Evolutionary conservation across 768 basidiomycete species (phyloP).

Genomic region (Neoboletus magnificus): DNA sequence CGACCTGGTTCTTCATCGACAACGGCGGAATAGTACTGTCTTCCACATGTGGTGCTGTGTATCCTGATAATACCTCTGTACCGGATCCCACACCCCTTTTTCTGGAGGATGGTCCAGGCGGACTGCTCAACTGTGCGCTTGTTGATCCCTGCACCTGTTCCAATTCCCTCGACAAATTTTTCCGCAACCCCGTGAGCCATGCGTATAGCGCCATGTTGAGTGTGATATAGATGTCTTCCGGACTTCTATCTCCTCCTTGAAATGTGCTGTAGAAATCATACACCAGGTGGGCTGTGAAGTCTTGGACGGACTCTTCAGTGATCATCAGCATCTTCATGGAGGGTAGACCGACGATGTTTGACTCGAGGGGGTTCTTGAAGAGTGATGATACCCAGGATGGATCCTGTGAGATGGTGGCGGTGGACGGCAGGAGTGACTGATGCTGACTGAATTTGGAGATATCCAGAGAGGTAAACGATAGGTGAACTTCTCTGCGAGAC

Average conservation of each 20-base stretch:
- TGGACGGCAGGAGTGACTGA: slow-evolving; percentile 44
- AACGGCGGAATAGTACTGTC: not conserved
- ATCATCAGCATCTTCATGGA: slow-evolving; percentile 81
- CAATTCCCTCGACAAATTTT: slow-evolving; percentile 73
- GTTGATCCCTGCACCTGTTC: slow-evolving; percentile 63
- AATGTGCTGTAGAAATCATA: slow-evolving; percentile 78
- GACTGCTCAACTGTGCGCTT: slow-evolving; percentile 43
- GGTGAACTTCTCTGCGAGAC: slow-evolving; percentile 59
- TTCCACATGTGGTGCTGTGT: slow-evolving; percentile 5
- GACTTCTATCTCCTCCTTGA: slow-evolving; percentile 50
- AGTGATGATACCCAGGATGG: slow-evolving; percentile 59
- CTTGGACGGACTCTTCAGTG: slow-evolving; percentile 56
- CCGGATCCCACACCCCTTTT: slow-evolving; percentile 34
- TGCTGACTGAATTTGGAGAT: slow-evolving; percentile 72
- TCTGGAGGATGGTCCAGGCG: slow-evolving; percentile 28
- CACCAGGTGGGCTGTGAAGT: slow-evolving; percentile 40
- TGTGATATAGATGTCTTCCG: slow-evolving; percentile 81
- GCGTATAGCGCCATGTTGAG: slow-evolving; percentile 80
- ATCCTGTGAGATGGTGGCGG: slow-evolving; percentile 39
- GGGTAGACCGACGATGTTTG: slow-evolving; percentile 76
- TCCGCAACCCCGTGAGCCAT: slow-evolving; percentile 76
- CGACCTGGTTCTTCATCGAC: slow-evolving; percentile 8
- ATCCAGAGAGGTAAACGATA: slow-evolving; percentile 73
- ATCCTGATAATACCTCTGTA: slow-evolving; percentile 9
- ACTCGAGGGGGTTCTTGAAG: slow-evolving; percentile 59